Evolutionary conservation across 345 rosid species (phyloP).

Genomic region (Lepidium sativum): DNA sequence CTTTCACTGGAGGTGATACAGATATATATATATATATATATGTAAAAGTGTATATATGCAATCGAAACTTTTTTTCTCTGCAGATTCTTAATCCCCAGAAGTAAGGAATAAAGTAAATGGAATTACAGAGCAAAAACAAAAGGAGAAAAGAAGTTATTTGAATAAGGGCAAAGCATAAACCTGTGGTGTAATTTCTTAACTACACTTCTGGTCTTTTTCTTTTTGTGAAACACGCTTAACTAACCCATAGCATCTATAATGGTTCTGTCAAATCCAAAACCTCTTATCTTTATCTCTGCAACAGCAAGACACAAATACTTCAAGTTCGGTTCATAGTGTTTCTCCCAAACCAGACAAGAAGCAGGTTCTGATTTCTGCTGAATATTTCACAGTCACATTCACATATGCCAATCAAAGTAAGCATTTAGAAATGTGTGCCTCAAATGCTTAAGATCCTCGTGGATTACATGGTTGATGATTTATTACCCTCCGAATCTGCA

Average conservation of each 20-base stretch:
- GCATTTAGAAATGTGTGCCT: neutral
- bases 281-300: neutral
- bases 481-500: conserved; percentile 5
- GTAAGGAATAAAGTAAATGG: conserved; percentile 16
- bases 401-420: neutral
- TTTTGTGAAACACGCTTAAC: conserved; percentile 4
- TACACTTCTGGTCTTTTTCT: neutral
- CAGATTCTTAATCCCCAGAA: neutral
- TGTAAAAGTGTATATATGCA: neutral
- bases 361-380: neutral
- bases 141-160: neutral
- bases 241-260: neutral
- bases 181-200: conserved; percentile 1
- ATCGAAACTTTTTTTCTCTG: neutral
- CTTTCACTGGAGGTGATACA: neutral
- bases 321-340: neutral
- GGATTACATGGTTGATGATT: conserved; percentile 5
- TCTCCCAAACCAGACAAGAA: neutral
- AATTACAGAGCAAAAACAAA: neutral
- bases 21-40: neutral
- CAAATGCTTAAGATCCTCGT: neutral
- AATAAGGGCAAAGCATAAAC: conserved; percentile 21
- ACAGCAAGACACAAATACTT: neutral
- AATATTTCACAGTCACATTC: neutral
- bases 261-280: neutral